A percentile compares a stretch with the other conserved stretches of the same genome.
phyloP scores from a whole-genome alignment of 2,329 filamentous ascomycete species.

The Cucurbitaria berberidis region DNA sequence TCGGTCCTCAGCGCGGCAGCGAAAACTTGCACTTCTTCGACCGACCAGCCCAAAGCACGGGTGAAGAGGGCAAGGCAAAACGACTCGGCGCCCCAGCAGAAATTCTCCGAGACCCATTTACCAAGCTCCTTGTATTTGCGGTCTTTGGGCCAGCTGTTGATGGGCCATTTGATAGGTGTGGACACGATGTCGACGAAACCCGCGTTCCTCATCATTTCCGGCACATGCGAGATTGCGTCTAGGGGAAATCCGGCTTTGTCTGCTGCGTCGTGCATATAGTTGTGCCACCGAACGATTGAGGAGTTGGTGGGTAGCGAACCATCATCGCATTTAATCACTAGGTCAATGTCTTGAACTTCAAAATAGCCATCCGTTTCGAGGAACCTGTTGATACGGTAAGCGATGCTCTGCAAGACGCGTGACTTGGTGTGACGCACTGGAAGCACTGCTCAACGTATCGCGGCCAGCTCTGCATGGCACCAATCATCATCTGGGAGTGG shows the following conservation, averaged over 20 bases:
- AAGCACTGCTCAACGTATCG: conserved; percentile 36
- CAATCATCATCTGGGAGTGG: conserved; percentile 50
- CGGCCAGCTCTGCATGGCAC: conserved; percentile 49
- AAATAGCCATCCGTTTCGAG: conserved; percentile 46
- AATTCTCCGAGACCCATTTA: conserved; percentile 20
- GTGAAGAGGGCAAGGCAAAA: conserved; percentile 53
- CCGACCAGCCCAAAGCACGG: conserved; percentile 50
- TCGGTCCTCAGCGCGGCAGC: conserved; percentile 30
- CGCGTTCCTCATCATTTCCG: conserved; percentile 49
- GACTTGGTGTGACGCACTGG: conserved; percentile 21
- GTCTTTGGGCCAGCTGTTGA: conserved; percentile 29
- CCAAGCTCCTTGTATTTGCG: conserved; percentile 21
- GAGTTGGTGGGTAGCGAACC: conserved; percentile 15
- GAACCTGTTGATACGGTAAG: conserved; percentile 19
- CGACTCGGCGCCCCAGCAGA: conserved; percentile 46
- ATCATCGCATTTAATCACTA: conserved; percentile 25
- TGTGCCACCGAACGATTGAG: conserved; percentile 16
- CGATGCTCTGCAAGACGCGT: neutral
- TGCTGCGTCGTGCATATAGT: conserved; percentile 18
- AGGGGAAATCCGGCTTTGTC: conserved; percentile 43
- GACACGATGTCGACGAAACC: conserved; percentile 54
- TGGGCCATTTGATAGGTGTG: conserved; percentile 17
- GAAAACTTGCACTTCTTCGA: conserved; percentile 52
- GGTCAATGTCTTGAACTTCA: conserved; percentile 26
- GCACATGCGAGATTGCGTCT: conserved; percentile 47